Base-by-base conservation (phyloP, 805 yeast genomes). In the Starmerella bombicola region DNA sequence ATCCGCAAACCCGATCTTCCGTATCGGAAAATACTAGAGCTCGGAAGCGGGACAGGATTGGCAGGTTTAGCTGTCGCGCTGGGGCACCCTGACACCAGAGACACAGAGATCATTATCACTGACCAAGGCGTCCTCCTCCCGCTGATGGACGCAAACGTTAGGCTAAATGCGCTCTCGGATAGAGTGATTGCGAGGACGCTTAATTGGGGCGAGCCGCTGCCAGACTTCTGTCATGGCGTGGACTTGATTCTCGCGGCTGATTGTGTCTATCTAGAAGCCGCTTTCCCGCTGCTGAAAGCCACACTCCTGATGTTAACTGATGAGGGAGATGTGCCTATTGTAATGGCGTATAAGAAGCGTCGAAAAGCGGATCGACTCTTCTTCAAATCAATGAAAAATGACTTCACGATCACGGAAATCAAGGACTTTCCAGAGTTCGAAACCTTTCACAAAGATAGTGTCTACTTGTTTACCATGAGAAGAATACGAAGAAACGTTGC, bases 1-100 rank as follows among this genome's bases (percentile, higher is more conserved):
- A 51, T 55, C 33, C 45, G 58, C 13, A 53, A 58, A 18, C 57
- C 60, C 1, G 35, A 45, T 1, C 25, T 38, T 1, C 43, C 39
- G 5, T 39, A 43, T 24, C 43, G 43, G 13, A 61, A 60, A 26
- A 60, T 71, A 4, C 51, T 73, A 10, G 79, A 73, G 47, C 55
- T 73, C 15, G 79, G 79, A 0, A 64, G 73, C 43, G 79, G 79
- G 3, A 73, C 79, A 0, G 79, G 79, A 0, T 56, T 74, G 2
- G 72, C 69, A 5, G 78, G 78, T 42, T 52, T 62, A 33, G 66
- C 64, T 1, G 48, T 59, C 12, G 57, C 57, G 2, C 42, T 52
- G 25, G 53, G 56, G 24, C 51, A 54, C 33, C 47, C 52, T 2
- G 41, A 43, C 1, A 48, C 47, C 13, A 13, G 36, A 7, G 64